These are phyloP conservation scores for Flaveria sonorensis DNA, from an alignment of 129 eudicot species.

Conservation along the genomic window DNA sequence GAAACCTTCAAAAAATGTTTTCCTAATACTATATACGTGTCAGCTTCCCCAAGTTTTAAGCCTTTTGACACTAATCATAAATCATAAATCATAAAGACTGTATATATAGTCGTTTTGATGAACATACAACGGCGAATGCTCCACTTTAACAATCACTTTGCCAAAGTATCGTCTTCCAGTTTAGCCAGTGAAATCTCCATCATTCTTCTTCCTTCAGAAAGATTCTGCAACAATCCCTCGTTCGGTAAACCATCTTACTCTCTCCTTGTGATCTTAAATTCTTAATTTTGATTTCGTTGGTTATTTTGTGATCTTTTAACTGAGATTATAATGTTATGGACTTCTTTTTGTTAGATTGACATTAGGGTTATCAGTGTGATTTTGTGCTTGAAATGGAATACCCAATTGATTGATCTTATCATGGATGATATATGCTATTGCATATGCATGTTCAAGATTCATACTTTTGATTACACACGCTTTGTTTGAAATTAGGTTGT, in stretches of 20 bases:
- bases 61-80: too few relatives aligned
- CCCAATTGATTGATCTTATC: neutral
- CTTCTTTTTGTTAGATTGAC: too few relatives aligned
- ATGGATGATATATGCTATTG: neutral
- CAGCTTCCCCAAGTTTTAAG: too few relatives aligned
- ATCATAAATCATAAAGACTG: too few relatives aligned
- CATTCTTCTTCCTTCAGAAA: neutral
- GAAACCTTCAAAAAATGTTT: too few relatives aligned
- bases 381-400: too few relatives aligned
- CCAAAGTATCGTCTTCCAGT: conserved; percentile 3
- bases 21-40: too few relatives aligned
- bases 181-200: conserved; percentile 3
- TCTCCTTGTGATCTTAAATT: neutral
- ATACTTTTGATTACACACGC: neutral
- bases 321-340: too few relatives aligned
- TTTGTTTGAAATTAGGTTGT: neutral
- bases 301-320: too few relatives aligned
- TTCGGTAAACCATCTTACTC: neutral
- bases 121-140: neutral
- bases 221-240: neutral
- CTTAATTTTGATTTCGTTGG: neutral
- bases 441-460: neutral
- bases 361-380: too few relatives aligned
- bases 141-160: neutral
- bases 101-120: neutral